phyloP scores from a whole-genome alignment of 202 grass and related monocot genomes.

The Schoenoplectus triqueter region DNA sequence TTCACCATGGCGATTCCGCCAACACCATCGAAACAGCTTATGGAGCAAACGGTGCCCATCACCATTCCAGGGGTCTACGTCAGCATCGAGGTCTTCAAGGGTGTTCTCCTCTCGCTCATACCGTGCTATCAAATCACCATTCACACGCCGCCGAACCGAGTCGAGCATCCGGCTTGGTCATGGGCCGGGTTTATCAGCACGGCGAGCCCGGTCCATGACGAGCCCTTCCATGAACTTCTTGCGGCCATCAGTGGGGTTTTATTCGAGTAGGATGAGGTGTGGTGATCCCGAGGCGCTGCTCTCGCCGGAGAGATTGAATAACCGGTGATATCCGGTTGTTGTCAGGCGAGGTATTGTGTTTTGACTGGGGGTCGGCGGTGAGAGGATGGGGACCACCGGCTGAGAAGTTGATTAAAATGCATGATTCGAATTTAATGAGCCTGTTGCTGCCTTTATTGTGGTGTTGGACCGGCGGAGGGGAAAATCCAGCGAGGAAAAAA shows the following conservation, averaged over 20 bases:
- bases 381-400: slow-evolving; percentile 28
- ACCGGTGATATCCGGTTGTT: slow-evolving; percentile 39
- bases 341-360: neutral
- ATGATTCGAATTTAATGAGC: slow-evolving; percentile 30
- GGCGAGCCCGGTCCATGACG: slow-evolving; percentile 47
- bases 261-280: slow-evolving; percentile 74
- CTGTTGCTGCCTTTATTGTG: slow-evolving; percentile 31
- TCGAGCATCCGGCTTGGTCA: slow-evolving; percentile 57
- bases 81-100: slow-evolving; percentile 43
- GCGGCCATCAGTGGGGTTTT: slow-evolving; percentile 35
- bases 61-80: slow-evolving; percentile 58
- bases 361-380: slow-evolving; percentile 19
- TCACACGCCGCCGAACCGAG: slow-evolving; percentile 50
- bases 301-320: slow-evolving; percentile 74
- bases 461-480: neutral
- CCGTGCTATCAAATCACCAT: slow-evolving; percentile 63
- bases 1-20: slow-evolving; percentile 65
- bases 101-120: slow-evolving; percentile 88
- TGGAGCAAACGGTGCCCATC: slow-evolving; percentile 97
- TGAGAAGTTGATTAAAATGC: slow-evolving; percentile 26
- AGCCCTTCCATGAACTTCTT: slow-evolving; percentile 29
- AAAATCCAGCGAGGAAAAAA: too few relatives aligned
- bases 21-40: slow-evolving; percentile 55
- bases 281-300: slow-evolving; percentile 93
- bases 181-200: slow-evolving; percentile 52